Evolutionary conservation across 306 rosid genomes (phyloP).

Genomic region (Inga oerstediana): DNA sequence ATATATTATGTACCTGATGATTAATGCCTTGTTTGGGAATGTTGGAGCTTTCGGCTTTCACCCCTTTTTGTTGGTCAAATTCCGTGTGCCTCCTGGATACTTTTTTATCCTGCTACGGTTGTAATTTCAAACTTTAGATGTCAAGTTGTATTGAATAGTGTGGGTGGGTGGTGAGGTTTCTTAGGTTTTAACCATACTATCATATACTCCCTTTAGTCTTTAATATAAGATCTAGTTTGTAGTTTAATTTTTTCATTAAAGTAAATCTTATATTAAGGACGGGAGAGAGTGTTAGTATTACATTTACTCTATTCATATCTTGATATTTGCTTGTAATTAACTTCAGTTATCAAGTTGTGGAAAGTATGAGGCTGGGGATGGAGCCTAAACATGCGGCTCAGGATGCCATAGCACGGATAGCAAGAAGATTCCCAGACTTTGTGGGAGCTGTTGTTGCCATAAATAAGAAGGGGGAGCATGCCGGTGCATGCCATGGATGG

Average conservation of each 20-base stretch:
- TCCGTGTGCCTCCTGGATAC: not conserved
- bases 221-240: too few species aligned
- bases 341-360: conserved; percentile 95
- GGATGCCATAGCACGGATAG: conserved; percentile 80
- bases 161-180: not conserved
- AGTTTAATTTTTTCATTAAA: too few species aligned
- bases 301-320: not conserved
- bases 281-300: not conserved
- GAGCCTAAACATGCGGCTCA: conserved; percentile 78
- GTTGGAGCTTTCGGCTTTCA: not conserved
- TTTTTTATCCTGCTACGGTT: not conserved
- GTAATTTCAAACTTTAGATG: conserved; percentile 10
- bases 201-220: too few species aligned
- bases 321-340: conserved; percentile 8
- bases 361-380: conserved; percentile 94
- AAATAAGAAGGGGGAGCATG: conserved; percentile 72
- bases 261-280: too few species aligned
- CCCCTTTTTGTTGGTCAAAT: not conserved
- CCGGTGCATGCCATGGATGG: conserved; percentile 97
- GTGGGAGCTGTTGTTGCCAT: conserved; percentile 87
- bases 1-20: not conserved
- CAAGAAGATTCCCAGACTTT: conserved; percentile 71
- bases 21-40: not conserved
- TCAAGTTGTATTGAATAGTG: not conserved
- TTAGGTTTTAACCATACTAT: not conserved